These are phyloP conservation scores for Fusarium albidum DNA, from an alignment of 2,329 filamentous ascomycete genomes.

Conservation along the genomic window DNA sequence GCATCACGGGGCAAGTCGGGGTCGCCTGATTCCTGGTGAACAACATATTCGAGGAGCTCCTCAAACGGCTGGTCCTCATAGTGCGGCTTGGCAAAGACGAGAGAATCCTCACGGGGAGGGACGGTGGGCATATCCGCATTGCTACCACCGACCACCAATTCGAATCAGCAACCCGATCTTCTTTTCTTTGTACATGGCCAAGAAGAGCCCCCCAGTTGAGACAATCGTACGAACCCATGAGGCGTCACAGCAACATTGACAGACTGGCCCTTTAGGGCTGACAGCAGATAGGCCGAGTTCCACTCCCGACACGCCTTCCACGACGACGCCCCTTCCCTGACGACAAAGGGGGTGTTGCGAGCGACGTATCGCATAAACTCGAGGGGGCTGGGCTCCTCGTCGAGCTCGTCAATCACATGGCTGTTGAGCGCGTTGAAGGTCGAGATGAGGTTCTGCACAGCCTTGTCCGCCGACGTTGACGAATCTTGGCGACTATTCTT, in stretches of 20 bases:
- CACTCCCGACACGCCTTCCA: constrained; percentile 73
- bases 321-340: constrained; percentile 66
- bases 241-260: constrained; percentile 86
- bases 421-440: constrained; percentile 80
- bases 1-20: constrained; percentile 38
- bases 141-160: constrained; percentile 31
- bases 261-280: constrained; percentile 59
- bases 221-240: constrained; percentile 62
- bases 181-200: neutral
- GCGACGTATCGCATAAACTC: constrained; percentile 83
- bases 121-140: constrained; percentile 50
- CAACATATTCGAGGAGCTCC: constrained; percentile 69
- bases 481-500: neutral
- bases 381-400: constrained; percentile 73
- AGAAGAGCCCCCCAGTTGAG: neutral
- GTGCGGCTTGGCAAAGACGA: constrained; percentile 75
- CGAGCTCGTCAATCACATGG: constrained; percentile 65
- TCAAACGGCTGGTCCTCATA: constrained; percentile 71
- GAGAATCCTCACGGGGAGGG: constrained; percentile 36
- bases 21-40: constrained; percentile 62
- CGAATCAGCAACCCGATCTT: neutral
- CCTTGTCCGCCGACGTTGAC: constrained; percentile 15
- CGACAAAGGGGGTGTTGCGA: constrained; percentile 77
- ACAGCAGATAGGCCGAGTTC: constrained; percentile 67
- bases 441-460: constrained; percentile 62